A percentile compares a stretch with the other conserved stretches of the same genome.
phyloP scores from a whole-genome alignment of 305 asterid species.

The Salvia sclarea region DNA sequence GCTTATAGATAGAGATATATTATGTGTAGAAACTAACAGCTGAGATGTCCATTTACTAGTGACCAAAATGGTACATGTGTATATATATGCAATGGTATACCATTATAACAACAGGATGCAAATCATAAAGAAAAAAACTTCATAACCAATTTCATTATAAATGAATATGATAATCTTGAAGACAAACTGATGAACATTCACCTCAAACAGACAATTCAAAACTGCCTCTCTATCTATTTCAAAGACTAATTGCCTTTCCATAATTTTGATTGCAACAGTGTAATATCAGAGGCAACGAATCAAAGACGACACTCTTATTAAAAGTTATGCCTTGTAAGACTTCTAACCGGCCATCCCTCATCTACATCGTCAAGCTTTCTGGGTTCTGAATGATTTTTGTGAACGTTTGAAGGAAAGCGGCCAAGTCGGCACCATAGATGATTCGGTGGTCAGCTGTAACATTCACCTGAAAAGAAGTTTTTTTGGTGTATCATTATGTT shows the following conservation, averaged over 20 bases:
- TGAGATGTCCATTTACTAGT: slow-evolving; percentile 4
- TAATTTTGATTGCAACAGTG: slow-evolving; percentile 3
- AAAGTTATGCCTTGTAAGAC: slow-evolving; percentile 9
- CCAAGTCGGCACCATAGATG: slow-evolving; percentile 31
- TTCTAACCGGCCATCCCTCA: slow-evolving; percentile 15
- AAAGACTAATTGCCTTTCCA: not conserved
- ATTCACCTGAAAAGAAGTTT: slow-evolving; percentile 47
- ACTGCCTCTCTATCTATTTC: not conserved
- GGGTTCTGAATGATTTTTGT: slow-evolving; percentile 71
- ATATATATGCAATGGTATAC: slow-evolving; percentile 1
- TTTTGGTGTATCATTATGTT: not conserved
- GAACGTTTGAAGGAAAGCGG: slow-evolving; percentile 30
- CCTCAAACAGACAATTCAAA: not conserved
- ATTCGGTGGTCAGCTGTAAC: slow-evolving; percentile 43
- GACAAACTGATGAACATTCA: not conserved
- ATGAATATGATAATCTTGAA: slow-evolving; percentile 16
- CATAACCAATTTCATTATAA: slow-evolving; percentile 26
- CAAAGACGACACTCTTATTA: slow-evolving; percentile 16
- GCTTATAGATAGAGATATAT: slow-evolving; percentile 23
- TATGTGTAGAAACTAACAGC: slow-evolving; percentile 17
- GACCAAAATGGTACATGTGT: not conserved
- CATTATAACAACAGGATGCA: not conserved
- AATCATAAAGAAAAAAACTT: not conserved
- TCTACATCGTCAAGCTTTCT: slow-evolving; percentile 80
- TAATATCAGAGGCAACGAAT: slow-evolving; percentile 24